Conservation (phyloP, 257 asterid species). For the Scutellaria galericulata region DNA sequence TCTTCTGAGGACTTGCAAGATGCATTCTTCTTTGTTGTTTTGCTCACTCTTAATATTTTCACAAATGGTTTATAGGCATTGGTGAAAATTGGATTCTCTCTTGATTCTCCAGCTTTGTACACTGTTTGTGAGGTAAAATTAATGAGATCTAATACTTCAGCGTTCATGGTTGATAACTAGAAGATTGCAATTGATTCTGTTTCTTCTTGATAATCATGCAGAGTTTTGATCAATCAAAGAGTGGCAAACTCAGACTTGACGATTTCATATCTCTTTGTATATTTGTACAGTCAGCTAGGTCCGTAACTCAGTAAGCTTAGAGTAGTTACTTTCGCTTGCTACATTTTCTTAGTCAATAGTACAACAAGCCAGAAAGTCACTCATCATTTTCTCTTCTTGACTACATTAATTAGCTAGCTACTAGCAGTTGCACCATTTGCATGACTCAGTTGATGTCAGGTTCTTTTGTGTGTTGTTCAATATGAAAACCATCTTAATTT, state of each 20-base stretch:
- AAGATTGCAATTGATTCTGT: conserved; percentile 17
- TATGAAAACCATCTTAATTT: neutral
- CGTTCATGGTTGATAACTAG: conserved; percentile 14
- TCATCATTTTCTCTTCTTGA: neutral
- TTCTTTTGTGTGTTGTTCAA: neutral
- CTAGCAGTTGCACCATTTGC: conserved; percentile 14
- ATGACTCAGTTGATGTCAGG: neutral
- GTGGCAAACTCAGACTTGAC: conserved; percentile 76
- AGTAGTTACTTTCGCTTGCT: conserved; percentile 11
- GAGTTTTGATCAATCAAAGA: conserved; percentile 76
- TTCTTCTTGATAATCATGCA: conserved; percentile 38
- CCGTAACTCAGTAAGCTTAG: conserved; percentile 33
- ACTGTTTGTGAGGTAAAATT: conserved; percentile 79
- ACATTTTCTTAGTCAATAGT: conserved; percentile 12
- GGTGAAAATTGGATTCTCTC: conserved; percentile 70
- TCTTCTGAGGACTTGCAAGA: neutral
- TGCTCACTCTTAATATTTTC: conserved; percentile 20
- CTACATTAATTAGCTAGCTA: neutral
- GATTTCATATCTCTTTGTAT: conserved; percentile 78
- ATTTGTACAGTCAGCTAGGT: conserved; percentile 83
- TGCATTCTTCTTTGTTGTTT: conserved; percentile 10
- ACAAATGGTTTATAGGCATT: conserved; percentile 55
- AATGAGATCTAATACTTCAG: conserved; percentile 10
- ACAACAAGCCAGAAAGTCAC: neutral
- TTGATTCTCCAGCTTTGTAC: conserved; percentile 83